Conservation (phyloP, 2,329 filamentous ascomycete species). For the Cladophialophora carrionii region DNA sequence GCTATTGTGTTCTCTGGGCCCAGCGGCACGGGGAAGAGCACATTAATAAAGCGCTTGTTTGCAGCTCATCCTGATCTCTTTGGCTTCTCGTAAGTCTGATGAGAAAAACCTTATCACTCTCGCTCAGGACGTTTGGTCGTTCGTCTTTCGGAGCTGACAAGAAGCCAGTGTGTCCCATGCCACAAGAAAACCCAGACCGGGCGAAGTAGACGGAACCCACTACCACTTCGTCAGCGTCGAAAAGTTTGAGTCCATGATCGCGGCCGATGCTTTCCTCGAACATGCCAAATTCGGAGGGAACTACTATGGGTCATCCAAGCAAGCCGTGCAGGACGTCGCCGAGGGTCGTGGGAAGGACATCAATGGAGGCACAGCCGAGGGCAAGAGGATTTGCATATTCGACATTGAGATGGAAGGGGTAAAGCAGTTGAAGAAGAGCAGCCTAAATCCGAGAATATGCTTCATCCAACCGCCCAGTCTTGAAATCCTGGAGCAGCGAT, state of each 20-base stretch:
- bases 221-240: constrained; percentile 76
- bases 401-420: constrained; percentile 98
- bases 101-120: background rate
- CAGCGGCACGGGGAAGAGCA: constrained; percentile 50
- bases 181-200: constrained; percentile 73
- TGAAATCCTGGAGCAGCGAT: constrained; percentile 71
- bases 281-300: constrained; percentile 84
- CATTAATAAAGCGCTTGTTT: constrained; percentile 49
- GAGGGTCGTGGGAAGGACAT: constrained; percentile 58
- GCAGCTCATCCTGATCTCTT: constrained; percentile 49
- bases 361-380: constrained; percentile 47
- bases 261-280: constrained; percentile 78
- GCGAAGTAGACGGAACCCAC: constrained; percentile 74
- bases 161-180: constrained; percentile 63
- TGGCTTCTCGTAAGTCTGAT: constrained; percentile 40
- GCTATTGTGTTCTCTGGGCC: constrained; percentile 50
- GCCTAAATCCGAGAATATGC: constrained; percentile 75
- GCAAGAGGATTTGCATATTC: constrained; percentile 75
- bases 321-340: constrained; percentile 75
- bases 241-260: constrained; percentile 69
- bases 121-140: background rate
- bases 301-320: constrained; percentile 80
- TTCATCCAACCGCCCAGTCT: constrained; percentile 81
- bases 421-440: constrained; percentile 83
- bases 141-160: background rate